Base-by-base conservation (phyloP, 2,329 filamentous ascomycete genomes). In the Knoxdaviesia proteae region DNA sequence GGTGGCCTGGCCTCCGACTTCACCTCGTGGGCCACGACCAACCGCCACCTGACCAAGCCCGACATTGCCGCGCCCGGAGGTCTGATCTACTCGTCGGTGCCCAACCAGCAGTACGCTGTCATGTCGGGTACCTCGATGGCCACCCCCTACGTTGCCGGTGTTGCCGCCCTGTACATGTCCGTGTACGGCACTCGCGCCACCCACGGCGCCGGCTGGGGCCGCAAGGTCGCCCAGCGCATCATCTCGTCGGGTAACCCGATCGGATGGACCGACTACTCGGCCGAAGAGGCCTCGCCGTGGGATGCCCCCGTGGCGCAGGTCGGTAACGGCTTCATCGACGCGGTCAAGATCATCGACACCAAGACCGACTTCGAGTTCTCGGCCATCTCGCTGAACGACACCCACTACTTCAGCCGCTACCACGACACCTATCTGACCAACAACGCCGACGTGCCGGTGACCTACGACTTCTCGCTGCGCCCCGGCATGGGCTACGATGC, bases 81-180 rank as follows among this genome's bases (percentile, higher is more conserved):
- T 41, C 55, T 61, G 32, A 68, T 74, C 39, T 56, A 67, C 43
- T 69, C 64, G 38, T 71, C 68, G 2, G 63, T 61, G 38, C 58
- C 62, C 2, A 53, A 61, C 30, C 55, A 57, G 30, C 48, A 45
- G 7, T 74, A 68, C 47, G 60, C 59, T 9, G 55, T 65, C 6
- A 55, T 67, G 43, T 65, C 61, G 38, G 70, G 70, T 38, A 74
- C 71, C 0, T 71, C 67, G 1, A 73, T 74, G 69, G 63, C 69
- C 1, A 63, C 63, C 5, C 69, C 69, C 0, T 69, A 69, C 45
- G 57, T 69, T 30, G 66, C 68, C 35, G 69, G 67, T 9, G 55
- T 67, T n/a, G 63, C 62, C 4, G 64, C 63, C 6, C 51, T 68
- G 31, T 67, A 62, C 46, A 57, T 67, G 38, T 56, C 59, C 6